Evolutionary conservation across 2,329 filamentous ascomycete genomes (phyloP), one percentile per base, ranked within the genome.

Genomic region (Anthostomella pinea): DNA sequence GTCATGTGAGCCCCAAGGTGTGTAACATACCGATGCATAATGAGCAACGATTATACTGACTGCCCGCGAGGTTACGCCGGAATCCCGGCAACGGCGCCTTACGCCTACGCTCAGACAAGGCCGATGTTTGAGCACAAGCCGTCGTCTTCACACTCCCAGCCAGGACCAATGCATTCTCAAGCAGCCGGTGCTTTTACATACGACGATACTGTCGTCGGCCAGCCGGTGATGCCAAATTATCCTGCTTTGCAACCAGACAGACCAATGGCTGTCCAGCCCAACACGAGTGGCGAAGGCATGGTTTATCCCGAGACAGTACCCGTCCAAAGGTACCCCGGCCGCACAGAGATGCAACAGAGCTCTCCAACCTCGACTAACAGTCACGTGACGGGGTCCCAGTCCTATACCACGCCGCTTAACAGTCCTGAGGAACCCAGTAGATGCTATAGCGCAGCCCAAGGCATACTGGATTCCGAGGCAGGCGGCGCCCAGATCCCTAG

Each of bases 201-300:
- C 43, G 56, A 61, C 44, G 52, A 53, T 10, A 32, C 55, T 19
- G 40, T 49, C 14, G 39, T 59, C 30, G 33, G 57, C 35, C 41
- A 49, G 18, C 51, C 54, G 19, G 58, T 59, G 40, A 54, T 67
- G 34, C 33, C 60, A 23, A 54, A 43, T 38, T 69, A 65, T 34
- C 60, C 63, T 15, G 50, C 58, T 38, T 38, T 69, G 26, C 66
- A 65, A 42, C 60, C 63, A 30, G 57, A 43, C 8, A 54, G 50
- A 26, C 47, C 51, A 17, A 50, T 54, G 43, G 37, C 39, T 14
- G 41, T 53, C 26, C 58, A 60, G 27, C 56, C 53, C 37, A 54
- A 49, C 31, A 59, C 59, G 14, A 59, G 53, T 21, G 48, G 55
- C 30, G 66, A 70, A 36, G 56, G 51, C 26, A 65, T 69, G 66